Base-by-base conservation (phyloP, 345 rosid species). In the Lepidium aucheri region DNA sequence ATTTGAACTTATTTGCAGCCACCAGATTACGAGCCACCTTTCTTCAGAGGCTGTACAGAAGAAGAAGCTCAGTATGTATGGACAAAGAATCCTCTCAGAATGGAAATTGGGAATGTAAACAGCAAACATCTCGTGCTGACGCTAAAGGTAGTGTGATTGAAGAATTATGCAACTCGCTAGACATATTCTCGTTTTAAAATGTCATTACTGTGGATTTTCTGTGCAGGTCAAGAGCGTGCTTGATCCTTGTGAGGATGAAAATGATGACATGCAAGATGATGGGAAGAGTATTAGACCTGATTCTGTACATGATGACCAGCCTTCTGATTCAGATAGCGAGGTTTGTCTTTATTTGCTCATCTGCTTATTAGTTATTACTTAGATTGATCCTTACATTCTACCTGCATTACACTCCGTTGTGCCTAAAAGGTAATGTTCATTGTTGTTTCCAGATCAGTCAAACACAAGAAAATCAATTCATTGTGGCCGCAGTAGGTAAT, bases 101-200 rank as follows among this genome's bases (percentile, higher is more conserved):
- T 94, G 99, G 90, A 90, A 77, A 86, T 94, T 77, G 97, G 99
- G 44, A 83, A 91, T 67, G 99, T 94, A 69, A 91, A 91, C 78
- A 91, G 97, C 90, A 91, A 85, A 69, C 97, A 94, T 79, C 86
- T 87, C 69, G 87, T 88, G 26, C 79, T 91, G 73, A 86, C 93
- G 53, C 84, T 94, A 42, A 94, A 87, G 95, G 96, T 79, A 74
- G 76, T 59, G 57, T 18, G 52, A 46, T 57, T 65, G 28, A 51
- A 56, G 33, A 34, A 40, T 30, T 49, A 45, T 33, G 36, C 50
- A 39, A 49, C 41, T 70, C 53, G 12, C 43, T 43, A 63, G 8
- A 53, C 42, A 18, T 42, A 24, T 44, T 42, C 61, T 57, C 3
- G 9, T 45, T 60, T 38, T 55, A 5, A 46, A 18, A 28, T 61